A percentile compares a stretch with the other conserved stretches of the same genome.
These are phyloP conservation scores for Hagleromyces aurorensis DNA, from an alignment of 805 yeast genomes.

Conservation along the genomic window DNA sequence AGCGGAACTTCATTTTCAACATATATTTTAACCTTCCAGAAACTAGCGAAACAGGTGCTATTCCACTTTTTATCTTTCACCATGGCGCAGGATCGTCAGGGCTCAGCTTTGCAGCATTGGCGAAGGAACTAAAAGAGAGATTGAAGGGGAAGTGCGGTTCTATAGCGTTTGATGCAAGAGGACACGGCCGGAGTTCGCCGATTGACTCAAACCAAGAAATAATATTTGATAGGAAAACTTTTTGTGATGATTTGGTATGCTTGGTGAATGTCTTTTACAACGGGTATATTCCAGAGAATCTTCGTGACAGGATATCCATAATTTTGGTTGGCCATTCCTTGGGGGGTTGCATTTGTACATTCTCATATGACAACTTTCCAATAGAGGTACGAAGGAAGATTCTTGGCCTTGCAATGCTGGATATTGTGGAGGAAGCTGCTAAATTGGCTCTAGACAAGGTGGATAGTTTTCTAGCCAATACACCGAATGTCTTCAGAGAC, in stretches of 20 bases:
- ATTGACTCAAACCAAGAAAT: conserved; percentile 18
- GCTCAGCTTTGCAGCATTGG: conserved; percentile 59
- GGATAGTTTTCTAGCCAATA: conserved; percentile 51
- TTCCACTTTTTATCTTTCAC: conserved; percentile 64
- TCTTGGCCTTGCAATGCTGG: conserved; percentile 71
- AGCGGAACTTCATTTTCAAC: conserved; percentile 34
- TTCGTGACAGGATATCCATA: conserved; percentile 27
- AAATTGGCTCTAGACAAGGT: conserved; percentile 58
- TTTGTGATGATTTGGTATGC: conserved; percentile 50
- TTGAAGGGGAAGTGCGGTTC: conserved; percentile 47
- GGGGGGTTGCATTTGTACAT: conserved; percentile 81
- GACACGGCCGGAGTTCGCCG: conserved; percentile 59
- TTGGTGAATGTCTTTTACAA: conserved; percentile 38
- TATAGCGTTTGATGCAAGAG: conserved; percentile 72
- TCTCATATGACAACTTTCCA: conserved; percentile 32
- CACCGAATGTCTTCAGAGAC: conserved; percentile 55
- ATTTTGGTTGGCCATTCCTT: conserved; percentile 82
- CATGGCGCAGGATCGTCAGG: conserved; percentile 97
- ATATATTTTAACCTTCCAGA: conserved; percentile 53
- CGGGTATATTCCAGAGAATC: conserved; percentile 5
- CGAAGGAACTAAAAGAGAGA: conserved; percentile 28
- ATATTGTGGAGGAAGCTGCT: conserved; percentile 93
- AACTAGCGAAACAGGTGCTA: conserved; percentile 13
- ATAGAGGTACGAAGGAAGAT: conserved; percentile 26
- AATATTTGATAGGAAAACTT: conserved; percentile 40